A percentile compares a stretch with the other conserved stretches of the same genome.
phyloP scores from a whole-genome alignment of 768 basidiomycete species.

The Lactarius hatsudake region DNA sequence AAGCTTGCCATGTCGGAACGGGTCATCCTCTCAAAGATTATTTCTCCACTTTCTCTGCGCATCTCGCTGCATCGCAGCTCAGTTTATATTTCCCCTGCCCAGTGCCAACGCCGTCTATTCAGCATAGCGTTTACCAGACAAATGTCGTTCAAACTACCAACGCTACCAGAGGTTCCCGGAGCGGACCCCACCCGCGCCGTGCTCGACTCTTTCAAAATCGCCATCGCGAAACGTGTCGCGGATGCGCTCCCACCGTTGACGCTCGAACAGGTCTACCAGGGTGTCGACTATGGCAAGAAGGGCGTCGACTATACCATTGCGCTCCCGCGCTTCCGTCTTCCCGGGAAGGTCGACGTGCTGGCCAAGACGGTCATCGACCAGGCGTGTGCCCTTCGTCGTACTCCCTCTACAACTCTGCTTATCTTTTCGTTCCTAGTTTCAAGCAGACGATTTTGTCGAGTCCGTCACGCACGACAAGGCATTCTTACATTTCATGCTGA shows the following conservation, averaged over 20 bases:
- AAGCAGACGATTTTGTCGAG: conserved; percentile 75
- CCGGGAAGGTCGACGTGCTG: conserved; percentile 77
- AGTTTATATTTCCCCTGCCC: background rate
- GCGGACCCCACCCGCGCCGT: conserved; percentile 64
- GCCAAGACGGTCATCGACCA: conserved; percentile 70
- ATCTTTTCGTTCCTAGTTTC: conserved; percentile 54
- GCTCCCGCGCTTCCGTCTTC: conserved; percentile 84
- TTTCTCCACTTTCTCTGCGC: conserved; percentile 6
- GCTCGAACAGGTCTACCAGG: conserved; percentile 75
- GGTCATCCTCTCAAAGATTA: conserved; percentile 12
- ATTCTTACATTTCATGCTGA: conserved; percentile 81
- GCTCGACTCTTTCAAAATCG: conserved; percentile 76
- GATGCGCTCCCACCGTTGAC: conserved; percentile 63
- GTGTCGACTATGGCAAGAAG: conserved; percentile 89
- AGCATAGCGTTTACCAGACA: background rate
- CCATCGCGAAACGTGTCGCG: conserved; percentile 70
- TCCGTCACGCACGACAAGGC: conserved; percentile 67
- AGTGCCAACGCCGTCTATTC: conserved; percentile 3
- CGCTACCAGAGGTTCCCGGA: conserved; percentile 42
- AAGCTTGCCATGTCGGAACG: background rate
- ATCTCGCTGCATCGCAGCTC: conserved; percentile 22
- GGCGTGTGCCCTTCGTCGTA: conserved; percentile 39
- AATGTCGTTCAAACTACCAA: conserved; percentile 31
- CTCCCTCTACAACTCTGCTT: background rate
- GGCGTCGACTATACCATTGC: conserved; percentile 93